Evolutionary conservation across 2,329 filamentous ascomycete species (phyloP).

Genomic region (Helotiales sp.): DNA sequence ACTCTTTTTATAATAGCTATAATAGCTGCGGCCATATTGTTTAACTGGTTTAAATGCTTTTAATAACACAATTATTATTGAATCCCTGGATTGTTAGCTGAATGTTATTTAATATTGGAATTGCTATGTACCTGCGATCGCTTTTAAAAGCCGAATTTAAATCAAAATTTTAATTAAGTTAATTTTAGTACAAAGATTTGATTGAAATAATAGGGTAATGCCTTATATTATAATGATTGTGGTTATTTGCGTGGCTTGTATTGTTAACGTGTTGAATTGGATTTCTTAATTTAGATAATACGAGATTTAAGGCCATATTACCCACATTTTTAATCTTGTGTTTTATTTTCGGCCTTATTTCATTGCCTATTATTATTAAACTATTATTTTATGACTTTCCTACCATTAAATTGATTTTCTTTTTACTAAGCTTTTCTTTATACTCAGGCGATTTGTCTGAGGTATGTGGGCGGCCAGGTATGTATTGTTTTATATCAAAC

Average conservation of each 20-base stretch:
- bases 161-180: background rate
- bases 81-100: background rate
- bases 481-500: background rate
- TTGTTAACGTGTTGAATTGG: background rate
- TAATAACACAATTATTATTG: background rate
- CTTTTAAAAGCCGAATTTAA: background rate
- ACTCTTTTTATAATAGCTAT: background rate
- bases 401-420: background rate
- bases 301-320: background rate
- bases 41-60: background rate
- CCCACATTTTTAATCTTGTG: background rate
- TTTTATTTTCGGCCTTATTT: background rate
- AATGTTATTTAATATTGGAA: background rate
- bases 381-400: background rate
- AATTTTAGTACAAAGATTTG: background rate
- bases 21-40: background rate
- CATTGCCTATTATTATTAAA: background rate
- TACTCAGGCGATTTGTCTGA: background rate
- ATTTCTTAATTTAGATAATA: background rate
- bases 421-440: background rate
- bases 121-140: background rate
- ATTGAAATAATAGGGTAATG: background rate
- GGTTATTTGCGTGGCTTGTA: background rate
- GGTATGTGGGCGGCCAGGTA: background rate
- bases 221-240: background rate